Base-by-base conservation (phyloP, 371 early-diverging fungal genomes). In the Apophysomyces trapeziformis region DNA sequence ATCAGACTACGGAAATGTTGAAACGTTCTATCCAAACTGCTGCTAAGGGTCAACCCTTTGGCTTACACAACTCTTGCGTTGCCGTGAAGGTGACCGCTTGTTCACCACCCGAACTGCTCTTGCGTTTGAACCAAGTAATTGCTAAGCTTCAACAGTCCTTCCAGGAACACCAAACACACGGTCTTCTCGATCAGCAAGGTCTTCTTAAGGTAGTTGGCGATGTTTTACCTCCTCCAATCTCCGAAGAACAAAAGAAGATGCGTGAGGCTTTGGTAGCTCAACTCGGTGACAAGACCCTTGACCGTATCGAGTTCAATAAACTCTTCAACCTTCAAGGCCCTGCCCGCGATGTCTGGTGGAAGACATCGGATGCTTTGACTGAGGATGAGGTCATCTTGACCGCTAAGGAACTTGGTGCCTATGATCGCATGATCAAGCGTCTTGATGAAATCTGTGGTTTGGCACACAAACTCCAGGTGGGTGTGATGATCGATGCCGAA, bases 401-500 rank as follows among this genome's bases (percentile, higher is more conserved):
- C 5, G 46, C 64, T 14, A 79, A 83, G 5, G 94, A 94, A 69
- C 61, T 93, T 1, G 89, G 82, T 45, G 92, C 93, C 60, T 92
- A 90, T 76, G 90, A 90, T 68, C 78, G 82, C 37, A 76, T 93
- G 67, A 63, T 93, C 56, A 61, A 65, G 14, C 90, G 93, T 32
- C 72, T 95, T 26, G 83, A 90, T 45, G 71, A 75, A 12, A 79
- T 96, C 0, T 86, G 87, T 63, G 70, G 79, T 35, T 78, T 89
- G 62, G 94, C 95, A 11, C 69, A 75, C 16, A 65, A 82, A 38
- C 71, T 76, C 37, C 78, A 87, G 21, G 94, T 94, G 9, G 86
- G 92, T 5, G 72, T 96, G 38, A 91, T 96, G 90, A 83, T 96
- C 18, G 98, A 98, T 74, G 98, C 98, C 57, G 98, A 98, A 73